Base-by-base conservation (phyloP, 1,284 basidiomycete species). In the Heimioporus punctisporus region DNA sequence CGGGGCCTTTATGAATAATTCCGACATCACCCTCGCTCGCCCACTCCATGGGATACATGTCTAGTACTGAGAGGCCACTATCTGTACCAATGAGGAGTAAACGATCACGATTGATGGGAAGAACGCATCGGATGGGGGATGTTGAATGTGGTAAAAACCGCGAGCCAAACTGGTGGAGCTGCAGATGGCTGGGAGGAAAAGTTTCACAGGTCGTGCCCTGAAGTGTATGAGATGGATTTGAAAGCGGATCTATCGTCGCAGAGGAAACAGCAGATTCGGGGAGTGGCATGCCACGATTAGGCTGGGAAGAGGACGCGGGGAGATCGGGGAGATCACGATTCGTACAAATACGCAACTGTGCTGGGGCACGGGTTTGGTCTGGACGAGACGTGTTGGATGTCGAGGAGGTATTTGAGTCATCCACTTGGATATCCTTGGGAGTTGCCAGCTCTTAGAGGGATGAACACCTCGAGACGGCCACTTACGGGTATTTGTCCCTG, bases 141-240 rank as follows among this genome's bases (percentile, higher is more conserved):
- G 81, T 86, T 19, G 89, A 74, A 61, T 93, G 91, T n/a, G 91
- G 90, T 37, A 93, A 74, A 66, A 93, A 93, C 21, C 90, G 82
- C 15, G 90, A 92, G 26, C 90, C 90, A 66, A 93, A 92, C 46
- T 89, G 81, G 62, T 85, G 85, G 49, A 92, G 68, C 61, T 80
- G 80, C 25, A 91, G 71, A 64, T 85, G 88, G 3, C 81, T 83
- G 0, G 88, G 87, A 70, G 67, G 56, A 17, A 76, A 72, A 19
- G 78, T 71, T 50, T 72, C 71, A 23, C 65, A 67, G 19, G 68
- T 60, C 23, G 66, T 64, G 12, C 74, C 52, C 62, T 75, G 64
- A 9, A 61, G 45, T 45, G 56, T 65, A 59, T 60, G 68, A 47
- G 55, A 71, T 25, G 52, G 62, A 57, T 72, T 64, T 56, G 73